Conservation (phyloP, 2,329 filamentous ascomycete species). For the Colletotrichum falcatum region DNA sequence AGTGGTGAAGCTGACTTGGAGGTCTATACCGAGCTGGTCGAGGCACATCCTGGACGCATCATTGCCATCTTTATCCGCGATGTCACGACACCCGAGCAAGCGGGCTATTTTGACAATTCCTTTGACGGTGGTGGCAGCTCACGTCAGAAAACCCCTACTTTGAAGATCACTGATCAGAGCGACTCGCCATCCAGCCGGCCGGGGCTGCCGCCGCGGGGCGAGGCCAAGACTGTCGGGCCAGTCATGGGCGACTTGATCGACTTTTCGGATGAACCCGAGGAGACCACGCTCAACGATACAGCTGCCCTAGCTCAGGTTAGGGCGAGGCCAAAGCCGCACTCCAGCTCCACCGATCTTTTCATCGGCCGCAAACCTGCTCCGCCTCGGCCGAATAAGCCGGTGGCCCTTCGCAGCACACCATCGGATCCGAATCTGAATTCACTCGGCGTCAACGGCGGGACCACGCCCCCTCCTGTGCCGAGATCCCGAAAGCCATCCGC, state of each 20-base stretch:
- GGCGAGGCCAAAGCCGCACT: slow-evolving; percentile 40
- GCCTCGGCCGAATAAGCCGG: slow-evolving; percentile 69
- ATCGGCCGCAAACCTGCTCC: slow-evolving; percentile 45
- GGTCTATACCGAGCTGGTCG: slow-evolving; percentile 93
- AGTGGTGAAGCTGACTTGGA: slow-evolving; percentile 97
- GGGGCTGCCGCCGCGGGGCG: slow-evolving; percentile 48
- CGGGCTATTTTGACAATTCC: slow-evolving; percentile 81
- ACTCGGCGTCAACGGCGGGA: slow-evolving; percentile 8
- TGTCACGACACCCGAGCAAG: slow-evolving; percentile 82
- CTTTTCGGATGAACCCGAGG: slow-evolving; percentile 65
- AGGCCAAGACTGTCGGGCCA: slow-evolving; percentile 50
- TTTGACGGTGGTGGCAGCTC: slow-evolving; percentile 48
- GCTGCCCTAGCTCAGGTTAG: slow-evolving; percentile 48
- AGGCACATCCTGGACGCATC: slow-evolving; percentile 85
- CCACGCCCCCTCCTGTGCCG: slow-evolving; percentile 49
- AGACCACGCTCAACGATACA: slow-evolving; percentile 51
- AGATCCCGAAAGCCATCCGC: slow-evolving; percentile 51
- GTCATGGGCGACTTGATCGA: slow-evolving; percentile 72
- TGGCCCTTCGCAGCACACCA: slow-evolving; percentile 61
- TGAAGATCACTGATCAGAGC: slow-evolving; percentile 33
- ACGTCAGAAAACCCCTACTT: slow-evolving; percentile 45
- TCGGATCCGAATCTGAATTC: slow-evolving; percentile 46
- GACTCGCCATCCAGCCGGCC: slow-evolving; percentile 47
- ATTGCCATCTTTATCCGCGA: slow-evolving; percentile 94
- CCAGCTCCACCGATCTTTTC: slow-evolving; percentile 48